These are phyloP conservation scores for Hyaloperonospora brassicae DNA, from an alignment of 352 stramenopile species.

Conservation along the genomic window DNA sequence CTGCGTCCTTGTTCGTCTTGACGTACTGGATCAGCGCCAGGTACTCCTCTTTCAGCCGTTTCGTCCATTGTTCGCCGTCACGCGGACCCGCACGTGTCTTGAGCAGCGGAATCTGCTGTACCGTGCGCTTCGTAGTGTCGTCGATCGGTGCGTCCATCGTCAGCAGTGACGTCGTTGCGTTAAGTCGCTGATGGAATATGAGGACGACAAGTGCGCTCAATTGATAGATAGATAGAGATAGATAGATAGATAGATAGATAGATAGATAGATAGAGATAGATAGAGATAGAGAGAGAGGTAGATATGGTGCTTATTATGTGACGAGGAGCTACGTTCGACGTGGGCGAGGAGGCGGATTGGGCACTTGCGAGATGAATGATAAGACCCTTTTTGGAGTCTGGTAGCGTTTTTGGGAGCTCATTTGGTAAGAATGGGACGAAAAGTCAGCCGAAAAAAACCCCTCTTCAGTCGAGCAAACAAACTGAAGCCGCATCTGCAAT, in stretches of 20 bases:
- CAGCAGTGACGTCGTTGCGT: too few relatives aligned
- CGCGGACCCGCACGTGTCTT: conserved; percentile 64
- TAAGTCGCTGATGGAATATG: too few relatives aligned
- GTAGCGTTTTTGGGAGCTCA: too few relatives aligned
- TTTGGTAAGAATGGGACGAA: too few relatives aligned
- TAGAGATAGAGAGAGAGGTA: too few relatives aligned
- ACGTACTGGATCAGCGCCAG: conserved; percentile 84
- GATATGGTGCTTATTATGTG: not conserved
- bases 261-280: not conserved
- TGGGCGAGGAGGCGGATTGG: not conserved
- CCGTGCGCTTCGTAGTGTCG: conserved; percentile 68
- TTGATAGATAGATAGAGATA: too few relatives aligned
- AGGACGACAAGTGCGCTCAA: too few relatives aligned
- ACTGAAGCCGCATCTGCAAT: not conserved
- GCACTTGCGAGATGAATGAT: too few relatives aligned
- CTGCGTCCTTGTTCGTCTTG: conserved; percentile 84
- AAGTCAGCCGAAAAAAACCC: too few relatives aligned
- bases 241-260: too few relatives aligned
- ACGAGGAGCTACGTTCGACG: not conserved
- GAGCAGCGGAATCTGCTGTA: conserved; percentile 83
- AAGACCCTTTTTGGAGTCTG: too few relatives aligned
- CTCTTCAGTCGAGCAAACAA: too few relatives aligned
- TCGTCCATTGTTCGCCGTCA: conserved; percentile 73
- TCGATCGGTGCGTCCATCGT: conserved; percentile 75
- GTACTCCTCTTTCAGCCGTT: conserved; percentile 84